Evolutionary conservation across 164 flowering plant species (phyloP), one percentile per base, ranked within the genome.

Genomic region (Vitis rupestris): DNA sequence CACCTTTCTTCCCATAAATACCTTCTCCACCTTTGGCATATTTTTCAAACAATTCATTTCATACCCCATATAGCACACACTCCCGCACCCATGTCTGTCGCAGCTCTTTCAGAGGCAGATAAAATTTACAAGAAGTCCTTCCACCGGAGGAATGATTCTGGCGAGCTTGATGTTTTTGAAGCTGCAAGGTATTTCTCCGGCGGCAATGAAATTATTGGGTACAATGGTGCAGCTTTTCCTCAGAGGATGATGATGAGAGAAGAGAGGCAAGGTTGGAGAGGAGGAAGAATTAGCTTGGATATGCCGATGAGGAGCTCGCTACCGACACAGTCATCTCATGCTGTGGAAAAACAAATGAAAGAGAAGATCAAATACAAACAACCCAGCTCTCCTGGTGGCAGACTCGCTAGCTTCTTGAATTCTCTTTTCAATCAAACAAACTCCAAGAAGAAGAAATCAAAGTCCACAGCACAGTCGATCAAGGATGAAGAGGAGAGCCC

Each of bases 351-450:
- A 50, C 81, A 77, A 60, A 55, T 37, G 51, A 70, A n/a, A 15
- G 66, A 68, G 68, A 73, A 50, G 63, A 72, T 23, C 27, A 82
- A 80, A 49, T 29, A 62, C 73, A 86, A 78, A 82, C 92, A 89
- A 55, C 97, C 98, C 1, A 87, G 90, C 80, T 94, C 98, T 15
- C 97, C 98, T 1, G 97, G 97, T 44, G 93, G 89, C 0, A 85
- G 74, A 68, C 78, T 90, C 5, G 91, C 93, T 1, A 83, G 85
- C 50, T 86, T 88, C 76, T 66, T 90, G 69, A 90, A 87, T 69
- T 86, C 91, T 14, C 80, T 92, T 1, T 88, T 90, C 82, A 85
- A 69, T 60, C 94, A 92, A 70, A 70, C 88, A 31, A 59, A 82
- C 15, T 85, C 93, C 0, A 94, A 86, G 84, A 94, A 89, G 83